Base-by-base conservation (phyloP, 768 basidiomycete genomes). In the Boletus vinaceobasis region DNA sequence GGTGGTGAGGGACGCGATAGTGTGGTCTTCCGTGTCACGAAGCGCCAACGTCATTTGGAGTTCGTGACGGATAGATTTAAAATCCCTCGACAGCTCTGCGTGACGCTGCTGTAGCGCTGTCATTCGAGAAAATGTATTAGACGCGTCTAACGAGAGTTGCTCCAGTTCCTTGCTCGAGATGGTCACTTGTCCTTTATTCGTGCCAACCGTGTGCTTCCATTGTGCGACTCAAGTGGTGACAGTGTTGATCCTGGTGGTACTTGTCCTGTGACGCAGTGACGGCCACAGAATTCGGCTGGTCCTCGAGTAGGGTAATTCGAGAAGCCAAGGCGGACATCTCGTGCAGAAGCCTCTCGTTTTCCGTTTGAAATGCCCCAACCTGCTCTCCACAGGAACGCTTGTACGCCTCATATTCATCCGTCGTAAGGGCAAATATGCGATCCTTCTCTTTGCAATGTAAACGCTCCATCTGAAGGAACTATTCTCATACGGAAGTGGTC, bases 81-180 rank as follows among this genome's bases (percentile, higher is more conserved):
- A 45, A 11, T 31, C 13, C 10, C 10, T 38, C 7, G 33, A 58
- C 15, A 54, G 10, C 6, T 35, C 23, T 5, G 9, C n/a, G 15
- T 48, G 45, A 19, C 36, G 23, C 36, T 38, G 23, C 39, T 44
- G 52, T 27, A 60, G 27, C 21, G 31, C 45, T 5, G n/a, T 19
- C 29, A 58, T 23, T 14, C 31, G 44, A 23, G 52, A 47, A 7
- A 48, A 50, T 3, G 59, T 36, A n/a, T 10, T 23, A 23, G 56
- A 43, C 19, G 58, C 8, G 0, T 51, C 37, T 5, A 27, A 43
- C 26, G 38, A 44, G 43, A 59, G 29, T 4, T 32, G 39, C 10
- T 57, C 50, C 31, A 59, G 39, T 7, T 57, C 55, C 21, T 27
- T 36, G 33, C 4, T 36, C 27, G 47, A 49, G 50, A 59, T 32